Conservation (phyloP, 345 rosid species). For the Mangifera indica region DNA sequence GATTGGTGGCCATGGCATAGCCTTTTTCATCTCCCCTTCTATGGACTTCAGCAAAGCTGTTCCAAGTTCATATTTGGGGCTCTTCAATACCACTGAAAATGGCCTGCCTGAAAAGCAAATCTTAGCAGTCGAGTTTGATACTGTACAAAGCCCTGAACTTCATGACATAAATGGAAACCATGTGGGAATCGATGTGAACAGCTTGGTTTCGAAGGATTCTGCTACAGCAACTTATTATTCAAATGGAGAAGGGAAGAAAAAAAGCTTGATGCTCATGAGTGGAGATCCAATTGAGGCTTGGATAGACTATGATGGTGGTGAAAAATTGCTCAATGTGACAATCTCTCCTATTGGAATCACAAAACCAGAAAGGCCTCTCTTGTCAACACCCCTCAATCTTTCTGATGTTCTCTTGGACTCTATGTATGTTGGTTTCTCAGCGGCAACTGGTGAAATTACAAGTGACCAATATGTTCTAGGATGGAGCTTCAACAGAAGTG, state of each 20-base stretch:
- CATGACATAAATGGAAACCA: conserved; percentile 23
- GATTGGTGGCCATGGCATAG: conserved; percentile 43
- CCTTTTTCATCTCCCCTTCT: conserved; percentile 38
- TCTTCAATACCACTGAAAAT: conserved; percentile 20
- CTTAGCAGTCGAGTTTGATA: conserved; percentile 33
- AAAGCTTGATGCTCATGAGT: conserved; percentile 11
- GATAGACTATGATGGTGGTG: conserved; percentile 47
- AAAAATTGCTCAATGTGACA: conserved; percentile 32
- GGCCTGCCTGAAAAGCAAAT: conserved; percentile 24
- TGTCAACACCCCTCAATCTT: conserved; percentile 29
- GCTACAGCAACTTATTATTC: conserved; percentile 7
- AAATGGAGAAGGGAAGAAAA: neutral
- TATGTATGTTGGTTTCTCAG: conserved; percentile 28
- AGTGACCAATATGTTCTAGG: conserved; percentile 12
- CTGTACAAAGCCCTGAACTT: neutral
- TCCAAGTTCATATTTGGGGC: conserved; percentile 21
- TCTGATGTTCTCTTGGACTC: conserved; percentile 20
- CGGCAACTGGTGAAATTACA: conserved; percentile 12
- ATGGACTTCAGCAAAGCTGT: conserved; percentile 24
- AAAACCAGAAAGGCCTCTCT: conserved; percentile 38
- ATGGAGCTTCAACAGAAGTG: conserved; percentile 31
- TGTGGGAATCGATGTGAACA: conserved; percentile 30
- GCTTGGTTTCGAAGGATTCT: conserved; percentile 12
- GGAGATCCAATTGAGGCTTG: conserved; percentile 43
- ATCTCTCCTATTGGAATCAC: conserved; percentile 20